Conservation (phyloP, 108 stramenopile genomes). For the Skeletonema potamos region DNA sequence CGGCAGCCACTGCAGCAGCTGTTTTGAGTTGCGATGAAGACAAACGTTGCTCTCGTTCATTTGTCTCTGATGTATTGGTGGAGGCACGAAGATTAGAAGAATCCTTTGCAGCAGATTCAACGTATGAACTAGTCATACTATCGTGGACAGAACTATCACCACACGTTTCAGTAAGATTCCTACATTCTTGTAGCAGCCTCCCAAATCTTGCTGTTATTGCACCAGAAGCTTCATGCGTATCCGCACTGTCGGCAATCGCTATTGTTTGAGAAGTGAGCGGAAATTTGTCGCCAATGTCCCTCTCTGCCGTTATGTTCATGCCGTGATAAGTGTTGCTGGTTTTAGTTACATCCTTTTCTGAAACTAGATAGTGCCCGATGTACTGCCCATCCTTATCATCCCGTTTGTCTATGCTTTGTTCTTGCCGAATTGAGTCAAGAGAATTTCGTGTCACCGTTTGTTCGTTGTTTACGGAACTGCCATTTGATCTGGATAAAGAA, state of each 20-base stretch:
- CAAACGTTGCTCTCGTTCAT: not conserved
- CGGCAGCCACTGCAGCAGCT: not conserved
- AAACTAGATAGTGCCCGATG: not conserved
- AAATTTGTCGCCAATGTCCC: not conserved
- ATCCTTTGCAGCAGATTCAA: not conserved
- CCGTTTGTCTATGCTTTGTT: not conserved
- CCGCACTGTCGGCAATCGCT: slow-evolving; percentile 2
- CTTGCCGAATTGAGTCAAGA: not conserved
- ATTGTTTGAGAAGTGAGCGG: not conserved
- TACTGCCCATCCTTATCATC: not conserved
- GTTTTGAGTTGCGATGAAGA: not conserved
- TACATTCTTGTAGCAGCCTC: slow-evolving; percentile 38
- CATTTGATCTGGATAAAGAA: not conserved
- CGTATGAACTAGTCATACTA: not conserved
- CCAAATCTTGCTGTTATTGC: slow-evolving; percentile 32
- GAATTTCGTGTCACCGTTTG: not conserved
- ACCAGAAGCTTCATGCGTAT: slow-evolving; percentile 1
- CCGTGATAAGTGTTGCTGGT: too few species aligned
- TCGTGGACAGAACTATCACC: not conserved
- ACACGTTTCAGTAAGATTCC: slow-evolving; percentile 33
- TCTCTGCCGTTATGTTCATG: not conserved
- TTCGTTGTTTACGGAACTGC: not conserved
- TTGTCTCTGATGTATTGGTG: not conserved
- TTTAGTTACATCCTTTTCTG: not conserved
- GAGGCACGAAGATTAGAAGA: not conserved